These are phyloP conservation scores for Physcomitrellopsis africana DNA, from an alignment of 225 moss, liverwort and hornwort species.

Conservation along the genomic window DNA sequence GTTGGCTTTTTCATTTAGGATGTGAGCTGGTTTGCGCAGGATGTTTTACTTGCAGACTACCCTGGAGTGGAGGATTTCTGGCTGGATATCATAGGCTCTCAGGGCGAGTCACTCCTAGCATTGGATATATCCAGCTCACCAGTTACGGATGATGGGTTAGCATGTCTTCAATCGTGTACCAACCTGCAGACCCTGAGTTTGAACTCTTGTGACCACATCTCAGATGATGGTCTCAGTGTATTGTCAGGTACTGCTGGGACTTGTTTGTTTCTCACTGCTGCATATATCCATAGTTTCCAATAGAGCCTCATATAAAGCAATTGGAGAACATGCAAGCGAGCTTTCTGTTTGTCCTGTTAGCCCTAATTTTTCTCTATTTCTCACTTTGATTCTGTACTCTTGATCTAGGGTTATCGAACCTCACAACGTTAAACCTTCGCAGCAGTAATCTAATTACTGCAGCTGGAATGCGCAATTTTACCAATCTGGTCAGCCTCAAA, in stretches of 20 bases:
- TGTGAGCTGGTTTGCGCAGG: slow-evolving; percentile 45
- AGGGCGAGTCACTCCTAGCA: slow-evolving; percentile 75
- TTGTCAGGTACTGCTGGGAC: slow-evolving; percentile 57
- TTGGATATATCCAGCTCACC: slow-evolving; percentile 77
- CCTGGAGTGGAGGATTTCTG: slow-evolving; percentile 74
- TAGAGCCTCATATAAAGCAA: not conserved
- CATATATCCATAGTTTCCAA: not conserved
- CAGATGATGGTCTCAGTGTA: slow-evolving; percentile 62
- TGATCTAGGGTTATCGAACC: slow-evolving; percentile 66
- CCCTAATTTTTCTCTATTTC: not conserved
- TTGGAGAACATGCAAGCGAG: not conserved
- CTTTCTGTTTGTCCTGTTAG: not conserved
- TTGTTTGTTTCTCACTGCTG: not conserved
- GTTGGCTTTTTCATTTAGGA: not conserved
- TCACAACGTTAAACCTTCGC: slow-evolving; percentile 82
- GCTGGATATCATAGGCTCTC: slow-evolving; percentile 83
- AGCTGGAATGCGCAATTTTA: slow-evolving; percentile 76
- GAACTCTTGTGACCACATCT: slow-evolving; percentile 71
- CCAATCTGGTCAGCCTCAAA: slow-evolving; percentile 78
- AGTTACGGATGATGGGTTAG: slow-evolving; percentile 73
- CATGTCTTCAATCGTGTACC: slow-evolving; percentile 56
- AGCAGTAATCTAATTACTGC: slow-evolving; percentile 79
- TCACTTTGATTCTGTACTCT: slow-evolving; percentile 1
- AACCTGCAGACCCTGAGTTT: slow-evolving; percentile 69
- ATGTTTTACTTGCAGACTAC: slow-evolving; percentile 73